phyloP scores from a whole-genome alignment of 768 basidiomycete genomes.

The Tylopilus sp. region DNA sequence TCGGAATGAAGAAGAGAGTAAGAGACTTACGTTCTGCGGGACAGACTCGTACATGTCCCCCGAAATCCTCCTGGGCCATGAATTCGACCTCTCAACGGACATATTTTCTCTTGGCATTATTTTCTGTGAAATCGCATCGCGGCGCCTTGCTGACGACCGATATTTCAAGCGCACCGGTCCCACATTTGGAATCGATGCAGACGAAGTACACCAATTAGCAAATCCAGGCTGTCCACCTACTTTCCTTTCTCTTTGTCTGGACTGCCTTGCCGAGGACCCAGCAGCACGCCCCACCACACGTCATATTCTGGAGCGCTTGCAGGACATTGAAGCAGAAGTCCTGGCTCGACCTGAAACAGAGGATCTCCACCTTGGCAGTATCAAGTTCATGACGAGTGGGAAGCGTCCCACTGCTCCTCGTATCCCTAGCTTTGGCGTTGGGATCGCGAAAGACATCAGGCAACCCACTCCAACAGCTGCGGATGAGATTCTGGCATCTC shows the following conservation, averaged over 20 bases:
- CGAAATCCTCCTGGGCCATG: conserved; percentile 86
- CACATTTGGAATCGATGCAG: conserved; percentile 68
- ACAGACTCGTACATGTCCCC: conserved; percentile 97
- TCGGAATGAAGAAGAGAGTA: conserved; percentile 84
- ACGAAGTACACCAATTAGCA: conserved; percentile 66
- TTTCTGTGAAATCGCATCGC: conserved; percentile 86
- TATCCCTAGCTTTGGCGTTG: conserved; percentile 84
- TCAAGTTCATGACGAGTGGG: conserved; percentile 74
- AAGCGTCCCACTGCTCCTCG: conserved; percentile 63
- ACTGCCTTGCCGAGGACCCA: conserved; percentile 70
- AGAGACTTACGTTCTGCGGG: conserved; percentile 83
- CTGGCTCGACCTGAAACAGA: conserved; percentile 62
- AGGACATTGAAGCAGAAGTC: conserved; percentile 82
- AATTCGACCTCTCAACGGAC: conserved; percentile 93
- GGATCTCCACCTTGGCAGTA: conserved; percentile 77
- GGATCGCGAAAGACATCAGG: conserved; percentile 59
- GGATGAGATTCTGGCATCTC: conserved; percentile 33
- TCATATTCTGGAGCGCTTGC: conserved; percentile 73
- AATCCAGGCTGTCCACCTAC: conserved; percentile 74
- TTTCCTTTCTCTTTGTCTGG: conserved; percentile 73
- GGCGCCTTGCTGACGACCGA: conserved; percentile 80
- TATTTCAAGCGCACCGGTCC: conserved; percentile 79
- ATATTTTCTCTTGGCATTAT: conserved; percentile 92
- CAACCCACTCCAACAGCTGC: conserved; percentile 28
- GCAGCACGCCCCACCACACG: conserved; percentile 69